phyloP scores from a whole-genome alignment of 2,329 filamentous ascomycete species.

The Rutstroemia sp. region DNA sequence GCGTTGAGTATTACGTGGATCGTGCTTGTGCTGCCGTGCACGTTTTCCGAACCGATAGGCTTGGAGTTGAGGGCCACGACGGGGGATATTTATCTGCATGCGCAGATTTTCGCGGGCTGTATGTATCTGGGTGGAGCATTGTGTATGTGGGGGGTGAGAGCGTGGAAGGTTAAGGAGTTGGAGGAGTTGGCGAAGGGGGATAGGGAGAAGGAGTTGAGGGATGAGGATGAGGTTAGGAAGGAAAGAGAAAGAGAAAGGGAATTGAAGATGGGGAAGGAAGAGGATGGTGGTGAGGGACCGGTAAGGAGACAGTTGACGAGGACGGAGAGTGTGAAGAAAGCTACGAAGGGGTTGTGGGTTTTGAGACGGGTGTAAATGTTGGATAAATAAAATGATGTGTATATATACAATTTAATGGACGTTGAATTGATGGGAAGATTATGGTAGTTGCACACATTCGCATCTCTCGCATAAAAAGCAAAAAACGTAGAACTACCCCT shows the following conservation, averaged over 20 bases:
- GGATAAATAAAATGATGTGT: too few species aligned
- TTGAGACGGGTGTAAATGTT: conserved; percentile 4
- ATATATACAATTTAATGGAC: too few species aligned
- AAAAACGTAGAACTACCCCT: too few species aligned
- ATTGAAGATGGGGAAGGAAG: not conserved
- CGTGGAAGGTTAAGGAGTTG: conserved; percentile 52
- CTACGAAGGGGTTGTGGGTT: conserved; percentile 4
- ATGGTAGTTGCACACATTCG: too few species aligned
- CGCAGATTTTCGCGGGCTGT: conserved; percentile 52
- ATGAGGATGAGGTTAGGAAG: conserved; percentile 14
- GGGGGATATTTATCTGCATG: conserved; percentile 45
- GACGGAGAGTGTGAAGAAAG: conserved; percentile 8
- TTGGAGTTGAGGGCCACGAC: conserved; percentile 43
- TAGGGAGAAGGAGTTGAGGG: conserved; percentile 14
- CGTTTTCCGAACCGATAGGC: conserved; percentile 55
- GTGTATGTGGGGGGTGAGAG: conserved; percentile 46
- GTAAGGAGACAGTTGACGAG: not conserved
- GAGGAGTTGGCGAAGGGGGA: conserved; percentile 29
- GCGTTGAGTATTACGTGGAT: conserved; percentile 67
- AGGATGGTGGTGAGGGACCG: not conserved
- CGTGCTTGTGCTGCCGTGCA: conserved; percentile 60
- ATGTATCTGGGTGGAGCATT: conserved; percentile 53
- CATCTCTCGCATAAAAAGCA: too few species aligned
- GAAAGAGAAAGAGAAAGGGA: not conserved
- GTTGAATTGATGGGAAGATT: too few species aligned